Evolutionary conservation across 306 rosid species (phyloP).

Genomic region (Hippophae rhamnoides): DNA sequence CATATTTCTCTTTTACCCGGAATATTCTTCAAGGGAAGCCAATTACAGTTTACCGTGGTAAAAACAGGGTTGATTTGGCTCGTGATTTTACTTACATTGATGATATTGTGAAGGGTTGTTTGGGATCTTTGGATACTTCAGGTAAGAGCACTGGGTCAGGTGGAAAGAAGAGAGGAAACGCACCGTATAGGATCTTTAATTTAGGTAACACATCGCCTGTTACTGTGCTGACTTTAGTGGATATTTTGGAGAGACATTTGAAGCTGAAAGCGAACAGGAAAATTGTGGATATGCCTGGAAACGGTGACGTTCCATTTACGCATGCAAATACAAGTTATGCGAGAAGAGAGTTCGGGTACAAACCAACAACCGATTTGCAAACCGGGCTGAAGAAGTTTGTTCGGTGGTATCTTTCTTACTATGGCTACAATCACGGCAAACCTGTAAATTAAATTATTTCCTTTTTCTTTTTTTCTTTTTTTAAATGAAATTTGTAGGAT

Average conservation of each 20-base stretch:
- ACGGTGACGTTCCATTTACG: constrained; percentile 90
- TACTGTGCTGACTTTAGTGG: constrained; percentile 68
- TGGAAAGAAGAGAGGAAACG: constrained; percentile 64
- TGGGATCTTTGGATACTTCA: constrained; percentile 65
- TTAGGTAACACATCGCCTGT: constrained; percentile 83
- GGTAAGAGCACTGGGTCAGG: constrained; percentile 76
- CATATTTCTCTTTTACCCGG: constrained; percentile 67
- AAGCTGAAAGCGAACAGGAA: constrained; percentile 74
- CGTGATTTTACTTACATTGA: constrained; percentile 79
- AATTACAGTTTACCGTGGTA: constrained; percentile 73
- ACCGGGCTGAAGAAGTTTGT: constrained; percentile 91
- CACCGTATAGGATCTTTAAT: constrained; percentile 68
- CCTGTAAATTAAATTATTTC: constrained; percentile 36
- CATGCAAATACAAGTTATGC: constrained; percentile 75
- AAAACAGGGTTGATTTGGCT: constrained; percentile 60
- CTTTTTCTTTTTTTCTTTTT: not conserved
- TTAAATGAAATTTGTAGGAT: constrained; percentile 12
- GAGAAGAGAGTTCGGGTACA: constrained; percentile 58
- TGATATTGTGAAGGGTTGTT: constrained; percentile 72
- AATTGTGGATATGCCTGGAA: constrained; percentile 81
- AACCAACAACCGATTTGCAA: constrained; percentile 78
- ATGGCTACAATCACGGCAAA: constrained; percentile 60
- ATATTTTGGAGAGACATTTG: constrained; percentile 63
- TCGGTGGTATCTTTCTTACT: constrained; percentile 76
- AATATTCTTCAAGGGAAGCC: constrained; percentile 79